Base-by-base conservation (phyloP, 495 filamentous ascomycete genomes). In the Sporormia fimetaria region DNA sequence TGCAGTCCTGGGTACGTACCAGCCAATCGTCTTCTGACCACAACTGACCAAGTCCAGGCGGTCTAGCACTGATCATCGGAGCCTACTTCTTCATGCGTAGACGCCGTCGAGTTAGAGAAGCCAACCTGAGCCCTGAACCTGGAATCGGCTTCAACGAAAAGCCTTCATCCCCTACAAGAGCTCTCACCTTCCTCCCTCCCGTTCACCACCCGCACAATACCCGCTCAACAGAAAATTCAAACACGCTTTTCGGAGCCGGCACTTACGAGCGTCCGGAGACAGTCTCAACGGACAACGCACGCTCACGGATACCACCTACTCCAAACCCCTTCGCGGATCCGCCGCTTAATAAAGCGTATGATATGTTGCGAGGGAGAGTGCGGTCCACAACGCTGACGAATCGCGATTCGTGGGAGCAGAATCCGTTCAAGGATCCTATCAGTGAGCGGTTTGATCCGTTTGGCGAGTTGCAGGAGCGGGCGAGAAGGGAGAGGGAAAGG, bases 381-480 rank as follows among this genome's bases (percentile, higher is more conserved):
- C 9, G 47, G 0, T 35, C 29, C 4, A 51, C 47, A 1, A 51
- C 47, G 29, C 31, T 51, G 9, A 51, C 47, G 4, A 41, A 51
- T 34, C 40, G 47, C 11, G 47, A 41, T 1, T 34, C 28, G 2
- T 51, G 47, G 47, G 24, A 31, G 0, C 6, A 35, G 37, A 51
- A 51, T 45, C 47, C 47, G 32, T 51, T 51, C 29, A 34, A 45
- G 14, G 41, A 51, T 24, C 47, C 47, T 4, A 36, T 21, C 11
- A 44, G 40, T 16, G 47, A 51, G 0, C 47, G 47, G 15, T 51
- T 51, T 25, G 47, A 51, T 42, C 47, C 47, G 7, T 51, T 51
- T 37, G 47, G 47, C 16, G 47, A 51, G 47, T 18, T 51, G 29
- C 34, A 51, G 14, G 47, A 44, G 40, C 40, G 37, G 24, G 47